Evolutionary conservation across 2,329 filamentous ascomycete genomes (phyloP).

Genomic region (Tympanopsis confertula): DNA sequence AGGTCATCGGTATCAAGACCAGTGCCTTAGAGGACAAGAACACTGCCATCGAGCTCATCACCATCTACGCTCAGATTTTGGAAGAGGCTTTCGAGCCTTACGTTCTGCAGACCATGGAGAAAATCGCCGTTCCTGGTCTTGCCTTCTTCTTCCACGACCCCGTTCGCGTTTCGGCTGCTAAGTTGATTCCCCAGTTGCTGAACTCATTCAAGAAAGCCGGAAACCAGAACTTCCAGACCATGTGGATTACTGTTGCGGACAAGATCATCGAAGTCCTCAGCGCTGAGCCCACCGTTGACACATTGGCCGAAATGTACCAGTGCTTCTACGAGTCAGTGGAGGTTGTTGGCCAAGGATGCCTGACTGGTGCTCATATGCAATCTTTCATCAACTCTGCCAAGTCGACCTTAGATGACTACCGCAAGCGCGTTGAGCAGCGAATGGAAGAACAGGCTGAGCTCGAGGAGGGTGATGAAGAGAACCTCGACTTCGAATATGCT

Average conservation of each 20-base stretch:
- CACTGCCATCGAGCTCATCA: conserved; percentile 96
- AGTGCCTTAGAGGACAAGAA: conserved; percentile 97
- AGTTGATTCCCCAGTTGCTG: conserved; percentile 83
- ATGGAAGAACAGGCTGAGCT: conserved; percentile 65
- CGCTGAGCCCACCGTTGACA: conserved; percentile 90
- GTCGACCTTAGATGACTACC: conserved; percentile 84
- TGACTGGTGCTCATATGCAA: conserved; percentile 68
- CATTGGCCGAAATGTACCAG: conserved; percentile 96
- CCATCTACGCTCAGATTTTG: conserved; percentile 94
- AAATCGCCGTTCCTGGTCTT: conserved; percentile 84
- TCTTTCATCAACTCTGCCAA: conserved; percentile 79
- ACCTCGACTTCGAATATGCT: conserved; percentile 77
- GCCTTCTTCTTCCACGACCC: conserved; percentile 99
- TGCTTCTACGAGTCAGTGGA: conserved; percentile 99
- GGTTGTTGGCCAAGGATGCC: conserved; percentile 75
- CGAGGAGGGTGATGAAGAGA: conserved; percentile 78
- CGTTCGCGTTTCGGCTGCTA: conserved; percentile 86
- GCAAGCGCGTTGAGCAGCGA: conserved; percentile 70
- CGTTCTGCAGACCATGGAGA: conserved; percentile 86
- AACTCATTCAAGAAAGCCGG: conserved; percentile 90
- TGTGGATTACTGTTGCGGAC: conserved; percentile 78
- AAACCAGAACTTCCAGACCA: conserved; percentile 61
- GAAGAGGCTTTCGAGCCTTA: conserved; percentile 86
- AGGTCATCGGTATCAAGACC: conserved; percentile 96
- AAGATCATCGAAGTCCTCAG: conserved; percentile 89